phyloP scores from a whole-genome alignment of 331 rosid species.

The Quercus lobata region DNA sequence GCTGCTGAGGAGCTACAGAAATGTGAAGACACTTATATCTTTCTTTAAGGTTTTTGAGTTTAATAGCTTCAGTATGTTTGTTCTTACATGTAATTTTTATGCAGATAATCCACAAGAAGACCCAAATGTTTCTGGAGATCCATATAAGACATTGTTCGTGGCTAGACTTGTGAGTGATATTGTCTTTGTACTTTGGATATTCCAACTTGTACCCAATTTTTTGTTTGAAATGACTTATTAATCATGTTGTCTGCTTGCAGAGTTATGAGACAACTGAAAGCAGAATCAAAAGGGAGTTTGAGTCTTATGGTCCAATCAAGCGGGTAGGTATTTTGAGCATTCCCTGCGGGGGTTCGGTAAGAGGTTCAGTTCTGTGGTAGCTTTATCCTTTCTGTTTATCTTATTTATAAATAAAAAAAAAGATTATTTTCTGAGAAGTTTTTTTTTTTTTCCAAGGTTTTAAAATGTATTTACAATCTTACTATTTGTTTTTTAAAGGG shows the following conservation, averaged over 20 bases:
- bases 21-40: constrained; percentile 49
- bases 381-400: neutral
- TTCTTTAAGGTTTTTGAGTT: neutral
- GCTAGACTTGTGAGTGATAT: constrained; percentile 48
- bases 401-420: neutral
- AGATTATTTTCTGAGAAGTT: neutral
- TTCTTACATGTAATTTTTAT: constrained; percentile 21
- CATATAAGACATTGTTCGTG: constrained; percentile 75
- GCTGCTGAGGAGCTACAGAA: constrained; percentile 94
- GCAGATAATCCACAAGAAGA: constrained; percentile 79
- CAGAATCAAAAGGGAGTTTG: constrained; percentile 99
- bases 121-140: constrained; percentile 78
- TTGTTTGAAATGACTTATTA: constrained; percentile 10
- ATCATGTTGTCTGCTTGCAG: constrained; percentile 37
- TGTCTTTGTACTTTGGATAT: neutral
- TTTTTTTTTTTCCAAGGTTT: neutral
- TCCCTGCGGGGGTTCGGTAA: constrained; percentile 80
- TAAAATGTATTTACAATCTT: neutral
- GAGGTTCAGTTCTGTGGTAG: constrained; percentile 44
- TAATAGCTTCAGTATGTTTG: neutral
- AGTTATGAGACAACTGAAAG: constrained; percentile 92
- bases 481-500: neutral
- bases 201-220: neutral
- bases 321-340: constrained; percentile 95
- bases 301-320: constrained; percentile 96